phyloP scores from a whole-genome alignment of 1,284 basidiomycete species.

The Somion occarium region DNA sequence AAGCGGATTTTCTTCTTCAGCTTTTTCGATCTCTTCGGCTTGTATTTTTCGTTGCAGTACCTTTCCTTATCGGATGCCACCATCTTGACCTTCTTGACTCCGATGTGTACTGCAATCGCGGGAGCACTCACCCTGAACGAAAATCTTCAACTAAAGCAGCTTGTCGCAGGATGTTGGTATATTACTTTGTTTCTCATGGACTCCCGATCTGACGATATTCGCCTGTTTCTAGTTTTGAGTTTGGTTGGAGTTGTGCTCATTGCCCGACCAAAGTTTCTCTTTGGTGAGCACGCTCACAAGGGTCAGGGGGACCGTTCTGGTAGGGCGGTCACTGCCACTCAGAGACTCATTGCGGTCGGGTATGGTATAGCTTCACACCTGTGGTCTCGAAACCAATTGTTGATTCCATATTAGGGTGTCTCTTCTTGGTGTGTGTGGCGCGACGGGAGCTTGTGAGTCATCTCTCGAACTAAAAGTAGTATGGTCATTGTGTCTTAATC shows the following conservation, averaged over 20 bases:
- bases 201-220: constrained; percentile 4
- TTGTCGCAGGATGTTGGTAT: constrained; percentile 54
- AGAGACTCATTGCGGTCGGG: constrained; percentile 35
- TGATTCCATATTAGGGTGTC: constrained; percentile 50
- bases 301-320: constrained; percentile 7
- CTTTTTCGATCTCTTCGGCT: constrained; percentile 58
- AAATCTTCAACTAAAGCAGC: constrained; percentile 51
- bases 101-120: constrained; percentile 61
- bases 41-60: constrained; percentile 64
- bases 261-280: constrained; percentile 33
- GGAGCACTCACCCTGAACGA: constrained; percentile 70
- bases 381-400: not conserved
- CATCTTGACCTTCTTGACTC: constrained; percentile 72
- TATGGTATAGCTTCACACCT: constrained; percentile 13
- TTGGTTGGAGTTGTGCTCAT: constrained; percentile 51
- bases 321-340: constrained; percentile 24
- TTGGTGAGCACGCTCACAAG: constrained; percentile 20
- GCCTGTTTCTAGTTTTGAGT: constrained; percentile 34
- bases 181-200: constrained; percentile 24
- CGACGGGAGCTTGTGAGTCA: constrained; percentile 54
- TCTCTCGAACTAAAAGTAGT: too few species aligned
- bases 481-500: too few species aligned
- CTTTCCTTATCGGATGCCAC: constrained; percentile 67
- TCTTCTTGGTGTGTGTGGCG: constrained; percentile 55
- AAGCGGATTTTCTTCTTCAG: constrained; percentile 28